These are phyloP conservation scores for Chaetomium globosum DNA, from an alignment of 2,329 filamentous ascomycete species.

Conservation along the genomic window DNA sequence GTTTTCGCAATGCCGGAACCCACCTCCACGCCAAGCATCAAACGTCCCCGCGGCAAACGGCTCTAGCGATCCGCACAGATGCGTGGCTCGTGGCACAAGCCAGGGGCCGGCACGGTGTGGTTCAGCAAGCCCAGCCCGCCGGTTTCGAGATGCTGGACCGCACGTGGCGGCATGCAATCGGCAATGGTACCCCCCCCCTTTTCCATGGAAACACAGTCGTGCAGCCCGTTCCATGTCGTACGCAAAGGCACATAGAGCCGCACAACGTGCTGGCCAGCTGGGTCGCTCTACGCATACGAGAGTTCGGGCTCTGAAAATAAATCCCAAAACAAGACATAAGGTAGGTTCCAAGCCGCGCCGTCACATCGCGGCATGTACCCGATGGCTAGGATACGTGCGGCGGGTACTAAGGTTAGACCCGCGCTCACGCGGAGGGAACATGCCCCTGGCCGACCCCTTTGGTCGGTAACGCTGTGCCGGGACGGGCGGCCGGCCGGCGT, in stretches of 20 bases:
- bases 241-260: constrained; percentile 17
- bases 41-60: not conserved
- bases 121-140: constrained; percentile 11
- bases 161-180: constrained; percentile 24
- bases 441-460: not conserved
- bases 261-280: not conserved
- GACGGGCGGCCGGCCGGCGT: not conserved
- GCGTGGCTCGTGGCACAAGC: constrained; percentile 3
- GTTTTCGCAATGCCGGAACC: not conserved
- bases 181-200: constrained; percentile 13
- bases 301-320: constrained; percentile 18
- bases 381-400: constrained; percentile 4
- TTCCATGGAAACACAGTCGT: not conserved
- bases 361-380: constrained; percentile 14
- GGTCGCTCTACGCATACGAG: not conserved
- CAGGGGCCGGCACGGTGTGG: constrained; percentile 8
- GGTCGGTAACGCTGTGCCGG: constrained; percentile 20
- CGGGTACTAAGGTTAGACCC: constrained; percentile 20
- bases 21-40: constrained; percentile 11
- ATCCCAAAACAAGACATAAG: constrained; percentile 19
- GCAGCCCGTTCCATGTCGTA: not conserved
- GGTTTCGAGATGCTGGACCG: constrained; percentile 23
- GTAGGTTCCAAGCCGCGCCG: not conserved
- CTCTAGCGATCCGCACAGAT: not conserved
- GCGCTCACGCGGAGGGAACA: constrained; percentile 6